Percentiles rank a stretch among this genome's conserved stretches.
Evolutionary conservation across 306 rosid species (phyloP).

Genomic region (Medicago ruthenica): DNA sequence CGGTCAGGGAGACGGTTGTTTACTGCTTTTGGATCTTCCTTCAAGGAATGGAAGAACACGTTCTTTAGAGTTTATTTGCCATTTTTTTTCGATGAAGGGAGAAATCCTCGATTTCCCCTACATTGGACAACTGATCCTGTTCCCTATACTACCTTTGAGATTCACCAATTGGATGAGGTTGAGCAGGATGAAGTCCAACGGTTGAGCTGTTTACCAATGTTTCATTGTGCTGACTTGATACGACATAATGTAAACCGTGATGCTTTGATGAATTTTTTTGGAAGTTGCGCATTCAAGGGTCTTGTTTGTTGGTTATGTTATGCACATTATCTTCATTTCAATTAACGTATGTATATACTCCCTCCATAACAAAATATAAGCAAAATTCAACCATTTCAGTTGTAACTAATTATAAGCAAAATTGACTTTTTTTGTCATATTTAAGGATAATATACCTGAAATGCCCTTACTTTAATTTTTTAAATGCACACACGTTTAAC

Average conservation of each 20-base stretch:
- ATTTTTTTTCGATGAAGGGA: not conserved
- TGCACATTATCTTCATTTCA: not conserved
- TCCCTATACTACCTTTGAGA: not conserved
- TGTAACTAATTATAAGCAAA: too few relatives aligned
- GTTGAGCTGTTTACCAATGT: not conserved
- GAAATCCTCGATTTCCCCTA: not conserved
- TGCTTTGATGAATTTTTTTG: not conserved
- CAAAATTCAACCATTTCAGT: too few relatives aligned
- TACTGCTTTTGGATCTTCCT: not conserved
- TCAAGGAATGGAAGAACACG: not conserved
- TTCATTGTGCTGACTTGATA: not conserved
- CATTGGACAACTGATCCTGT: not conserved
- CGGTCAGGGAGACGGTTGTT: not conserved
- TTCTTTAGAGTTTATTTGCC: not conserved
- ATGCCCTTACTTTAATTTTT: too few relatives aligned
- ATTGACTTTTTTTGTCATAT: too few relatives aligned
- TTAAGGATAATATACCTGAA: too few relatives aligned
- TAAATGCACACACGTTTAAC: too few relatives aligned
- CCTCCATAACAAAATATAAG: too few relatives aligned
- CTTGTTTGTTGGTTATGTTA: not conserved
- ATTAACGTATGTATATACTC: too few relatives aligned
- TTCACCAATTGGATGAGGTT: not conserved
- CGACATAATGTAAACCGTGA: not conserved
- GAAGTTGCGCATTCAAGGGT: not conserved
- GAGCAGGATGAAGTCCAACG: not conserved